phyloP scores from a whole-genome alignment of 2,329 filamentous ascomycete species.

The Coccinonectria pachysandricola region DNA sequence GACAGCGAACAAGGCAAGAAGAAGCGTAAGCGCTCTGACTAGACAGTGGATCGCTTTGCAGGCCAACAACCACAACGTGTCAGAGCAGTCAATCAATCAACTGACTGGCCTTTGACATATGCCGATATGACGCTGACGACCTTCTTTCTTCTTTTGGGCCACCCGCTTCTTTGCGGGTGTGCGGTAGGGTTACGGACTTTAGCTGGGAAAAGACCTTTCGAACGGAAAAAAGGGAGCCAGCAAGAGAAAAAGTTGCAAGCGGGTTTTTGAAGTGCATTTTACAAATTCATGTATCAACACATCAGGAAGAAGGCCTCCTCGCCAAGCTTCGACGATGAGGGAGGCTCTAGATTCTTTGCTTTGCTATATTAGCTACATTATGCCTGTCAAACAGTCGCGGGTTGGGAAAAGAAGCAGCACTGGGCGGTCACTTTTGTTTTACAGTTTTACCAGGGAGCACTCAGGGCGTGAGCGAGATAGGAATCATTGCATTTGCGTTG shows the following conservation, averaged over 20 bases:
- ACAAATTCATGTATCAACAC: slow-evolving; percentile 36
- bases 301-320: slow-evolving; percentile 22
- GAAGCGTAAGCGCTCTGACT: slow-evolving; percentile 69
- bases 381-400: too few species aligned
- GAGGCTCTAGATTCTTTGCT: too few species aligned
- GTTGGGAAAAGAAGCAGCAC: slow-evolving; percentile 14
- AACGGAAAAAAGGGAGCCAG: slow-evolving; percentile 21
- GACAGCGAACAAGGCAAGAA: slow-evolving; percentile 38
- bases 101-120: slow-evolving; percentile 15
- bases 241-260: slow-evolving; percentile 30
- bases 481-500: too few species aligned
- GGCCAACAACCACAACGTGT: slow-evolving; percentile 6
- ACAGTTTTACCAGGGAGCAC: too few species aligned
- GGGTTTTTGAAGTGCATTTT: slow-evolving; percentile 31
- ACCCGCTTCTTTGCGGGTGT: slow-evolving; percentile 12
- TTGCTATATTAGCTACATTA: too few species aligned
- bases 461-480: too few species aligned
- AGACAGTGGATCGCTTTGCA: slow-evolving; percentile 15
- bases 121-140: slow-evolving; percentile 25
- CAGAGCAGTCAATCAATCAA: slow-evolving; percentile 11
- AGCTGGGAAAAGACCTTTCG: too few species aligned
- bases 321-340: slow-evolving; percentile 18
- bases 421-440: slow-evolving; percentile 7
- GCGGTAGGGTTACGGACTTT: slow-evolving; percentile 25
- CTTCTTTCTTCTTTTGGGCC: slow-evolving; percentile 19